These are phyloP conservation scores for Colletotrichum liaoningense DNA, from an alignment of 2,329 filamentous ascomycete species.

Conservation along the genomic window DNA sequence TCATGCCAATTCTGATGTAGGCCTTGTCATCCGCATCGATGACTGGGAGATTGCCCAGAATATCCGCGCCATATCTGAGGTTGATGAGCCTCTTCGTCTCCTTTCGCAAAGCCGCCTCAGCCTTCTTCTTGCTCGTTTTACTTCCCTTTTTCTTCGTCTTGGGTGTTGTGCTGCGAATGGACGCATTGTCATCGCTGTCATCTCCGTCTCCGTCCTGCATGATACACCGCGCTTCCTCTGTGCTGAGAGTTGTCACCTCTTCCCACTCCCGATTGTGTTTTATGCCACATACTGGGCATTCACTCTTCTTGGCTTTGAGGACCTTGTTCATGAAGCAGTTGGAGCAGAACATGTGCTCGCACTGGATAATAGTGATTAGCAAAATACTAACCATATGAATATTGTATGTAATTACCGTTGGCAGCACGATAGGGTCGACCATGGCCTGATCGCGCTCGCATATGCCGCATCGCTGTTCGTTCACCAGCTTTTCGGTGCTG, in stretches of 20 bases:
- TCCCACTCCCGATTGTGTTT: too few species aligned
- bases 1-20: conserved; percentile 38
- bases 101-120: not conserved
- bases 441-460: not conserved
- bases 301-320: too few species aligned
- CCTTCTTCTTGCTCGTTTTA: not conserved
- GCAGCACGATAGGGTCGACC: not conserved
- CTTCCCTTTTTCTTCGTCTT: not conserved
- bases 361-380: not conserved
- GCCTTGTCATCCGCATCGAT: conserved; percentile 15
- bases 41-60: conserved; percentile 27
- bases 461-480: not conserved
- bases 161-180: too few species aligned
- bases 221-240: too few species aligned
- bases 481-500: conserved; percentile 31
- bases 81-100: not conserved
- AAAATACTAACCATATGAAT: too few species aligned
- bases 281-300: too few species aligned
- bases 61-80: conserved; percentile 40
- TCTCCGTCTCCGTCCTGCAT: too few species aligned
- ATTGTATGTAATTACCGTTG: too few species aligned
- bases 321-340: too few species aligned
- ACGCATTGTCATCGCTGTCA: too few species aligned
- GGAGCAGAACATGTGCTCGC: too few species aligned
- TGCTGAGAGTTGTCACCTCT: too few species aligned